Evolutionary conservation across 2,329 filamentous ascomycete genomes (phyloP), one percentile per base, ranked within the genome.

Genomic region (Cercospora sojina): DNA sequence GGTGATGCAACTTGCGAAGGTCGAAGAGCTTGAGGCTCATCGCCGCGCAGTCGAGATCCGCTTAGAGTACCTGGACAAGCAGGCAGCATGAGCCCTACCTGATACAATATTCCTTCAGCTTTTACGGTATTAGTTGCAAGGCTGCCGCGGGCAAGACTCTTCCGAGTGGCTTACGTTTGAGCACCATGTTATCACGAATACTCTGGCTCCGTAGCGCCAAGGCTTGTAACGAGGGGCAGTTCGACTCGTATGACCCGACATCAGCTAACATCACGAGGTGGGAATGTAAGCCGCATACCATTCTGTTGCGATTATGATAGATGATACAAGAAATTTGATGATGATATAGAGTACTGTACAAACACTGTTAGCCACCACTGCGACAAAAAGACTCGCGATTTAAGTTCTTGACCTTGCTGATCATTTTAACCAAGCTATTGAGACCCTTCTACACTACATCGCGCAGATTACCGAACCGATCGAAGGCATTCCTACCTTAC

Each of bases 1-100:
- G 4, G 95, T 99, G 61, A 97, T 98, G 92, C 91, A 94, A 79
- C 84, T 99, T 57, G 95, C 95, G 25, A 91, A 91, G 75, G 93
- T 98, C 2, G 95, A 99, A 80, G 92, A 96, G 77, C 83, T 99
- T 31, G 94, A 99, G 79, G 95, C 95, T 62, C 95, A 99, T 83
- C 88, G 92, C 76, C 84, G 89, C 68, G 90, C 90, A 13, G 88
- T 92, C 49, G 86, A 85, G 75, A 84, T 92, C 61, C 82, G 89
- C 63, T 78, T 91, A 72, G 84, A 71, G 10, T 67, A 62, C 43
- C 61, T 71, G 65, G 64, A 53, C 31, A 51, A 58, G 60, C 60
- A 56, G 16, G 60, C 60, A n/a, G 60, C 60, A 16, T 63, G 51
- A 57, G n/a, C 16, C 16, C 10, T 57, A n/a, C 29, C 27, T 32